Conservation (phyloP, 768 basidiomycete genomes). For the Pleurotus tuber-regium region DNA sequence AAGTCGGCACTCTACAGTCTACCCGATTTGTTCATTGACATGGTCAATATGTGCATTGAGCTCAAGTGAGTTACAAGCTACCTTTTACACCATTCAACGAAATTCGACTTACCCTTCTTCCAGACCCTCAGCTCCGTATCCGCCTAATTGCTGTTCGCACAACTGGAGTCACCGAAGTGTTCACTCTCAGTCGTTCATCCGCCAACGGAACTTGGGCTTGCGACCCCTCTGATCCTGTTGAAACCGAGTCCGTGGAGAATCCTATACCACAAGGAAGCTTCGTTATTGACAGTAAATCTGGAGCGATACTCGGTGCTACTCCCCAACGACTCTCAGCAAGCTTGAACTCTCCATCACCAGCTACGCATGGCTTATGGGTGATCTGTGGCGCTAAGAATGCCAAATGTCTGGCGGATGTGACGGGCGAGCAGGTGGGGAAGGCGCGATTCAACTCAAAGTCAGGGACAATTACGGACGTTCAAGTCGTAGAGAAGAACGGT, state of each 20-base stretch:
- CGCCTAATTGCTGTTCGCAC: conserved; percentile 61
- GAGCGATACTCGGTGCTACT: conserved; percentile 20
- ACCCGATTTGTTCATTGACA: conserved; percentile 49
- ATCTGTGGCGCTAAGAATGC: conserved; percentile 58
- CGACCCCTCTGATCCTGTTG: conserved; percentile 28
- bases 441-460: conserved; percentile 58
- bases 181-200: conserved; percentile 42
- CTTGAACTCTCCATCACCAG: conserved; percentile 13
- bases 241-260: conserved; percentile 39
- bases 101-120: no score
- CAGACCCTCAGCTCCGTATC: conserved; percentile 44
- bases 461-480: conserved; percentile 47
- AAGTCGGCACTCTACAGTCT: conserved; percentile 31
- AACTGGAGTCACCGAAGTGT: conserved; percentile 60
- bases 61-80: conserved; percentile 36
- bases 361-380: conserved; percentile 37
- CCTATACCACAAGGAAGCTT: conserved; percentile 47
- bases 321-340: conserved; percentile 10
- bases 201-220: conserved; percentile 36
- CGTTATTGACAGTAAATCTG: conserved; percentile 55
- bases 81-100: no score
- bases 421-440: conserved; percentile 64
- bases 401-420: conserved; percentile 53
- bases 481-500: conserved; percentile 66
- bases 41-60: conserved; percentile 66